Base-by-base conservation (phyloP, 2,329 filamentous ascomycete genomes). In the Diplocarpon rosae region DNA sequence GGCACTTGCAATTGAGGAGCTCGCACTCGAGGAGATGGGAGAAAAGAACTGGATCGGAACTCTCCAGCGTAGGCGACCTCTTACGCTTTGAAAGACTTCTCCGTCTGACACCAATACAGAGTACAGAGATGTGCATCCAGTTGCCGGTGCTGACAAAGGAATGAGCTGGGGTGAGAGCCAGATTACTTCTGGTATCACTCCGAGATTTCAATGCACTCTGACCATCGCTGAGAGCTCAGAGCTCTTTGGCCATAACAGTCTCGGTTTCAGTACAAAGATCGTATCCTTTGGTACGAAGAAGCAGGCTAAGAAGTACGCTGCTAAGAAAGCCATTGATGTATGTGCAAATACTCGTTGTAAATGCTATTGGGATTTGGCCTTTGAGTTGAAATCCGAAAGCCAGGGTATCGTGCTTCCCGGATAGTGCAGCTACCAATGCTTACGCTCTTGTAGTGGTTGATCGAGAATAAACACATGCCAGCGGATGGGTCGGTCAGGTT, bases 41-140 rank as follows among this genome's bases (percentile, higher is more conserved):
- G 39, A 41, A n/a, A 52, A 24, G 5, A 60, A 61, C 37, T 62
- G 59, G 59, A 48, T 60, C 34, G 57, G 56, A 29, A 56, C 37
- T 42, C 45, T 62, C 8, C 39, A 49, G 5, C 57, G 59, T 59
- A 40, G 40, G 41, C 14, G 24, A 12, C 9, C 27, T 28, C 7
- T 12, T 10, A 14, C 30, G 30, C 10, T 4, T 32, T 3, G 11
- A 12, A 14, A 29, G 13, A 16, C 24, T 33, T 24, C 10, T 16
- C 29, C 37, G 2, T 24, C 38, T 41, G 12, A 55, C 31, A 33
- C 14, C 1, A 3, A 37, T 28, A 5, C 33, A 60, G 57, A 59
- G 42, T 60, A 60, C 37, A 57, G 57, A 12, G 46, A 46, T 32
- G 47, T 49, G 28, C 39, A 42, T 15, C 43, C 48, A 28, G 31